Conservation (phyloP, 371 early-diverging fungal genomes). For the Rhizopus delemar region DNA sequence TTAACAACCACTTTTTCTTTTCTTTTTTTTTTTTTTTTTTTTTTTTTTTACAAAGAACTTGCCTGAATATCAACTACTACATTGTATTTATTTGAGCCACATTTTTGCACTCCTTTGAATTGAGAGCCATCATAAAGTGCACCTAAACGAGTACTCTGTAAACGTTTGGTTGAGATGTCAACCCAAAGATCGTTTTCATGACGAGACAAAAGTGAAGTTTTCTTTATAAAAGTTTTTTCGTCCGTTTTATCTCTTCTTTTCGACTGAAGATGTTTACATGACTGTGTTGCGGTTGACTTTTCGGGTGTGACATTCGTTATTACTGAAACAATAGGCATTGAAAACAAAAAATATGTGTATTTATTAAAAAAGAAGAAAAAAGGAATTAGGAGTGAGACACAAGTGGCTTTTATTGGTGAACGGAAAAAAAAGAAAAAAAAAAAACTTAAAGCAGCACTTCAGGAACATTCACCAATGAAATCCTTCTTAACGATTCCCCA, state of each 20-base stretch:
- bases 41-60: constrained; percentile 10
- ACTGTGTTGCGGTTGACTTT: neutral
- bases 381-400: neutral
- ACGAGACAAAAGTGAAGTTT: constrained; percentile 33
- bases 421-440: neutral
- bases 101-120: constrained; percentile 74
- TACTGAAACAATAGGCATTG: constrained; percentile 11
- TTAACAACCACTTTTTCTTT: neutral
- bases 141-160: constrained; percentile 33
- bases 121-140: constrained; percentile 67
- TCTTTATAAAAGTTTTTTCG: constrained; percentile 9
- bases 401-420: neutral
- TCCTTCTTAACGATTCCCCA: constrained; percentile 9
- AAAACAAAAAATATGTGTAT: neutral
- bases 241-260: neutral
- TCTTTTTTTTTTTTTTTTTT: neutral
- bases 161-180: constrained; percentile 40
- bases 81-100: constrained; percentile 66
- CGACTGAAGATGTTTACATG: neutral
- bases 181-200: constrained; percentile 40
- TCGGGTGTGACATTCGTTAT: neutral
- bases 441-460: neutral
- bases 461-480: constrained; percentile 22
- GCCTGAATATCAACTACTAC: constrained; percentile 81
- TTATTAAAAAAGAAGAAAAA: constrained; percentile 3